Base-by-base conservation (phyloP, 768 basidiomycete species). In the Gelatoporia subvermispora region DNA sequence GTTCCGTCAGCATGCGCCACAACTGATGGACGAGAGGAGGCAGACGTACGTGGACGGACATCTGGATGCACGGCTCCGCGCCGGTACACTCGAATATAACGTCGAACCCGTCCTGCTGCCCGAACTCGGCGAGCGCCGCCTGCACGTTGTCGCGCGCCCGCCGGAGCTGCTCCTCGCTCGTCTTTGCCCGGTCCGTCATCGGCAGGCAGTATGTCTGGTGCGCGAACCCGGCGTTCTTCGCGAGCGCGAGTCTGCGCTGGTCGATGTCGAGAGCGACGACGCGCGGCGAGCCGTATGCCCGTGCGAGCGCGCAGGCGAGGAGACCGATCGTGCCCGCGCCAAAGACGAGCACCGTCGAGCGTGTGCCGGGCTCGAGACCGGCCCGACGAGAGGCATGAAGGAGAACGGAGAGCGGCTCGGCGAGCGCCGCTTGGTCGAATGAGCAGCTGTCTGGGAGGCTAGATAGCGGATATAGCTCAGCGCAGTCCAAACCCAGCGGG, bases 51-150 rank as follows among this genome's bases (percentile, higher is more conserved):
- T 88, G 81, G 53, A 94, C 77, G 43, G 88, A 85, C 81, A 90
- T 84, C 64, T 95, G 92, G 62, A 95, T 91, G 62, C 88, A 91
- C 31, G 82, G 75, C 66, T 95, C 93, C 2, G 91, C 92, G 53
- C 94, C 94, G 11, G 93, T 93, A 68, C 94, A 98, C 67, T 98
- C 94, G 60, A 94, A 89, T 42, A 97, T 85, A 61, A 89, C 74
- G 65, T 96, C 93, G 68, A 92, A 95, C 24, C 95, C 95, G 22
- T 90, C 84, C 20, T 73, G 72, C 51, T 75, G 68, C 51, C 67
- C 71, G 60, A 90, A 88, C 45, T 72, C 65, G 42, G 69, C 60
- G 49, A 91, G 71, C 5, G 79, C 76, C 8, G 65, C 60, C 36
- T 70, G 65, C 8, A 78, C 72, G 54, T 67, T 76, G 50, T 82